These are phyloP conservation scores for Penicillium salamii DNA, from an alignment of 495 filamentous ascomycete species.

Conservation along the genomic window DNA sequence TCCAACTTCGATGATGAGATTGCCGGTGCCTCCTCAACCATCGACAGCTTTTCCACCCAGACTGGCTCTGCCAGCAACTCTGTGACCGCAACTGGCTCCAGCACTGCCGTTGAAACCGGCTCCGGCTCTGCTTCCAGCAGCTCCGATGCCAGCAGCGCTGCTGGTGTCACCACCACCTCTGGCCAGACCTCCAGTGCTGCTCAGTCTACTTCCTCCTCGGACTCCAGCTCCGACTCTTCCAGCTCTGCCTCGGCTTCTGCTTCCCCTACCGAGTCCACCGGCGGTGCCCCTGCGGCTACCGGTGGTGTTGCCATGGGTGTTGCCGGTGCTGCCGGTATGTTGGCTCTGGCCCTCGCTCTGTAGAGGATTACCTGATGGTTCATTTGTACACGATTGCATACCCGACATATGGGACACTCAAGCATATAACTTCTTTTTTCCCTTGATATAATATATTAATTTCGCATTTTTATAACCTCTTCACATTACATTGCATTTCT, in stretches of 20 bases:
- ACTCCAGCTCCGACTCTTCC: background rate
- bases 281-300: conserved; percentile 19
- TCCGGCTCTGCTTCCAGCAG: background rate
- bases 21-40: background rate
- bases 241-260: conserved; percentile 4
- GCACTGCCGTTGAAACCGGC: background rate
- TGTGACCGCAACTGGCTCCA: background rate
- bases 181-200: background rate
- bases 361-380: background rate
- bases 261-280: conserved; percentile 15
- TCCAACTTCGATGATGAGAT: background rate
- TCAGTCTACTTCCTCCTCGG: conserved; percentile 1
- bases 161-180: background rate
- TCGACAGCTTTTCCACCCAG: background rate
- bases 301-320: conserved; percentile 11
- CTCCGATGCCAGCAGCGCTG: background rate
- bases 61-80: background rate
- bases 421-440: background rate
- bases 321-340: conserved; percentile 12
- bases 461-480: too few relatives aligned
- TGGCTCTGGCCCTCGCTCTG: conserved; percentile 10
- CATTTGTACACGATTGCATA: background rate
- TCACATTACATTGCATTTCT: too few relatives aligned
- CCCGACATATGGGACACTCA: background rate
- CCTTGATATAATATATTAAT: too few relatives aligned